A percentile compares a stretch with the other conserved stretches of the same genome.
phyloP scores from a whole-genome alignment of 2,329 filamentous ascomycete genomes.

The Pyricularia grisea region DNA sequence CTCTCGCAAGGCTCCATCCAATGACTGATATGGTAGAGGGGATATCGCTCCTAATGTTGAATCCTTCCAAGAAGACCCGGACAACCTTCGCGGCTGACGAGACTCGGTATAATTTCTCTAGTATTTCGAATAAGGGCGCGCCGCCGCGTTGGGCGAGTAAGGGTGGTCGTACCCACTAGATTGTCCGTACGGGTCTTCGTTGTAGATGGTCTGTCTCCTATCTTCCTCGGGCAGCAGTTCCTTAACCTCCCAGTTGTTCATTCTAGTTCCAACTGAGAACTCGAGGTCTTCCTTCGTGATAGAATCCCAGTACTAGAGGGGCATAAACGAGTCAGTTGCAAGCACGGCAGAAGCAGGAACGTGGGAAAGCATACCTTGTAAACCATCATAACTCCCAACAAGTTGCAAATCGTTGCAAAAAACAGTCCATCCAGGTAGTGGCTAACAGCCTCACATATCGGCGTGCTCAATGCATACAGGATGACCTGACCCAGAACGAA shows the following conservation, averaged over 20 bases:
- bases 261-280: conserved; percentile 90
- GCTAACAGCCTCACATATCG: conserved; percentile 73
- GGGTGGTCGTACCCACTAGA: conserved; percentile 43
- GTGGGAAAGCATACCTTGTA: conserved; percentile 63
- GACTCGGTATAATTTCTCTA: conserved; percentile 11
- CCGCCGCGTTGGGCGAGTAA: conserved; percentile 32
- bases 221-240: conserved; percentile 78
- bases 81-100: not conserved
- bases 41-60: not conserved
- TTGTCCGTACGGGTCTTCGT: conserved; percentile 56
- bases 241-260: conserved; percentile 98
- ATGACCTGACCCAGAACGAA: conserved; percentile 89
- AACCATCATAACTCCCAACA: conserved; percentile 97
- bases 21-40: not conserved
- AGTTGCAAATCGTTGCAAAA: conserved; percentile 87
- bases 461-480: conserved; percentile 79
- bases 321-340: not conserved
- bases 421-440: conserved; percentile 95
- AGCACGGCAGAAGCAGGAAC: not conserved
- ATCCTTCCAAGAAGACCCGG: not conserved
- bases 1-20: not conserved
- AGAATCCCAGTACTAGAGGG: conserved; percentile 85
- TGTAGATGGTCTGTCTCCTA: conserved; percentile 62
- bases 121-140: conserved; percentile 37
- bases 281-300: conserved; percentile 98